Evolutionary conservation across 2,329 filamentous ascomycete species (phyloP).

Genomic region (Alternaria postmessia): DNA sequence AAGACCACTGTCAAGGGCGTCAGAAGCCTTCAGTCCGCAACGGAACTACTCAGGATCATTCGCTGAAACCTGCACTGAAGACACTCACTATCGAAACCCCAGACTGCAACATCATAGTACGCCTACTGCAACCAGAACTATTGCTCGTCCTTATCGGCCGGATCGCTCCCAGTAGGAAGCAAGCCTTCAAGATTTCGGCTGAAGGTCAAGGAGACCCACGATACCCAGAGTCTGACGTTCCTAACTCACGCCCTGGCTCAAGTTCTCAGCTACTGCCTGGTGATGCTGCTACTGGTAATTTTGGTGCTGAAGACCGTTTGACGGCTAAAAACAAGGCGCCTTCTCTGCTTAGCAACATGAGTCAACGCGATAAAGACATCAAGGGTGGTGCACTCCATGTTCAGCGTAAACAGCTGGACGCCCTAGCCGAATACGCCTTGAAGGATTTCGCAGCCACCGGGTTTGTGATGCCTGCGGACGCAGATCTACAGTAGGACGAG

Average conservation of each 20-base stretch:
- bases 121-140: constrained; percentile 56
- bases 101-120: constrained; percentile 57
- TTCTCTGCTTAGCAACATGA: constrained; percentile 50
- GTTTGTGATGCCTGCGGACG: constrained; percentile 59
- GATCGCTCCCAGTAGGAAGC: constrained; percentile 53
- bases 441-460: constrained; percentile 55
- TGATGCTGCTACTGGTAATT: constrained; percentile 12
- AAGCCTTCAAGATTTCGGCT: constrained; percentile 54
- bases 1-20: constrained; percentile 50
- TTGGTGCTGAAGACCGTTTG: constrained; percentile 14
- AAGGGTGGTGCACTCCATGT: constrained; percentile 55
- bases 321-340: constrained; percentile 31
- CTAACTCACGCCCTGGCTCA: constrained; percentile 14
- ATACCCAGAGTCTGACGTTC: constrained; percentile 42
- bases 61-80: constrained; percentile 43
- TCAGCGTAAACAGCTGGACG: constrained; percentile 59
- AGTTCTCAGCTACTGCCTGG: constrained; percentile 14
- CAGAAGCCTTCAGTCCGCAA: constrained; percentile 21
- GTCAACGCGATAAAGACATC: constrained; percentile 48
- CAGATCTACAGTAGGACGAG: constrained; percentile 41
- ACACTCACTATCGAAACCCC: constrained; percentile 59
- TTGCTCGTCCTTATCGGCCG: constrained; percentile 59
- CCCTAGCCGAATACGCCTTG: constrained; percentile 54
- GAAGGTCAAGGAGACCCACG: constrained; percentile 53
- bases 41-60: constrained; percentile 13